phyloP scores from a whole-genome alignment of 23 red algal genomes.

The Agarophyton chilense region DNA sequence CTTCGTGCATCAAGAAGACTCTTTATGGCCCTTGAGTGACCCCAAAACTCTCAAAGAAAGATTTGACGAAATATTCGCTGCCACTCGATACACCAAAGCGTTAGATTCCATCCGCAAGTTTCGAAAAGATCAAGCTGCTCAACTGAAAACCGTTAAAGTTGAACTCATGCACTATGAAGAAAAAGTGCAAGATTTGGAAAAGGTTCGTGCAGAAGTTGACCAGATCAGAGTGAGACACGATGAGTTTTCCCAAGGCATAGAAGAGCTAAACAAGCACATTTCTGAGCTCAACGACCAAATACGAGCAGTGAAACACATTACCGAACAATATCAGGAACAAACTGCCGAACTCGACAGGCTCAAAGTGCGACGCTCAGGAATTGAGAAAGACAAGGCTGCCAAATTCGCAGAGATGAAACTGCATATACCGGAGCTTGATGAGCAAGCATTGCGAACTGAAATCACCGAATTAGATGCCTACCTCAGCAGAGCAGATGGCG shows the following conservation, averaged over 20 bases:
- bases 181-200: constrained; percentile 63
- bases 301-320: not conserved
- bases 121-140: constrained; percentile 69
- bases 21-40: constrained; percentile 91
- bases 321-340: not conserved
- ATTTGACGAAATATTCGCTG: constrained; percentile 97
- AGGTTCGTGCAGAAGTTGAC: constrained; percentile 66
- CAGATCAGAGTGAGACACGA: constrained; percentile 53
- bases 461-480: constrained; percentile 31
- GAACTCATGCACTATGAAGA: constrained; percentile 83
- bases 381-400: constrained; percentile 46
- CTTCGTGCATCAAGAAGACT: constrained; percentile 99
- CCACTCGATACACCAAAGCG: constrained; percentile 94
- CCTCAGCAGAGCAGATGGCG: constrained; percentile 26
- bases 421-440: constrained; percentile 51
- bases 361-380: not conserved
- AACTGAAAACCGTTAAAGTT: constrained; percentile 67
- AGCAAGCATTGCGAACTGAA: constrained; percentile 27
- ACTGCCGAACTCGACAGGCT: constrained; percentile 19
- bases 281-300: not conserved
- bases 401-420: constrained; percentile 55
- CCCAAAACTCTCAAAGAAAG: constrained; percentile 84
- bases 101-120: constrained; percentile 89
- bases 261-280: constrained; percentile 53
- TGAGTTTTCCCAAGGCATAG: constrained; percentile 35